These are phyloP conservation scores for Hura crepitans DNA, from an alignment of 441 rosid species.

Conservation along the genomic window DNA sequence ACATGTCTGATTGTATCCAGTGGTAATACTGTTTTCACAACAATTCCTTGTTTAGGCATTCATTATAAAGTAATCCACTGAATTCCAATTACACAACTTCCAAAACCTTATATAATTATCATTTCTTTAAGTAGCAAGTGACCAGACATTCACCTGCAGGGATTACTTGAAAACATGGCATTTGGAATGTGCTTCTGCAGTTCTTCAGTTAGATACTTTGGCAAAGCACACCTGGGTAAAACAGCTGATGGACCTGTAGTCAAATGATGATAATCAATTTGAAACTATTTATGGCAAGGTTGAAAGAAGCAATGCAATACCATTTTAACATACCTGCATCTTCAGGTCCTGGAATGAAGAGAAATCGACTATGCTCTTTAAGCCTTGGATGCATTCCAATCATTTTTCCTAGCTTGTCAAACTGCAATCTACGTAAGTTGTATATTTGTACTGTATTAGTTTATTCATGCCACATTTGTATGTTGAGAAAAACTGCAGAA, in stretches of 20 bases:
- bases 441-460: slow-evolving; percentile 10
- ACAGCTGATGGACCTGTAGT: slow-evolving; percentile 78
- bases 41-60: background rate
- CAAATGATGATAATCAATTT: slow-evolving; percentile 16
- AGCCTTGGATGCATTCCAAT: slow-evolving; percentile 65
- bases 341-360: slow-evolving; percentile 86
- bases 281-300: background rate
- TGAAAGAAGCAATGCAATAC: background rate
- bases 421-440: slow-evolving; percentile 47
- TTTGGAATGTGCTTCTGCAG: slow-evolving; percentile 57
- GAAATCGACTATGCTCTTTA: slow-evolving; percentile 62
- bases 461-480: slow-evolving; percentile 9
- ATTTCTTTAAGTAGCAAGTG: background rate
- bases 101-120: slow-evolving; percentile 1
- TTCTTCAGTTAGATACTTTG: slow-evolving; percentile 72
- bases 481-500: background rate
- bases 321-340: slow-evolving; percentile 61
- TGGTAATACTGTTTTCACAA: slow-evolving; percentile 6
- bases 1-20: slow-evolving; percentile 1
- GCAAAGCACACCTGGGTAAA: slow-evolving; percentile 73
- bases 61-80: background rate
- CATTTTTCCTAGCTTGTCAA: slow-evolving; percentile 73
- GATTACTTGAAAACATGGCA: slow-evolving; percentile 86
- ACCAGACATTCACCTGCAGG: slow-evolving; percentile 67
- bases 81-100: background rate